Conservation (phyloP, 2,329 filamentous ascomycete genomes). For the Diatrype stigma region DNA sequence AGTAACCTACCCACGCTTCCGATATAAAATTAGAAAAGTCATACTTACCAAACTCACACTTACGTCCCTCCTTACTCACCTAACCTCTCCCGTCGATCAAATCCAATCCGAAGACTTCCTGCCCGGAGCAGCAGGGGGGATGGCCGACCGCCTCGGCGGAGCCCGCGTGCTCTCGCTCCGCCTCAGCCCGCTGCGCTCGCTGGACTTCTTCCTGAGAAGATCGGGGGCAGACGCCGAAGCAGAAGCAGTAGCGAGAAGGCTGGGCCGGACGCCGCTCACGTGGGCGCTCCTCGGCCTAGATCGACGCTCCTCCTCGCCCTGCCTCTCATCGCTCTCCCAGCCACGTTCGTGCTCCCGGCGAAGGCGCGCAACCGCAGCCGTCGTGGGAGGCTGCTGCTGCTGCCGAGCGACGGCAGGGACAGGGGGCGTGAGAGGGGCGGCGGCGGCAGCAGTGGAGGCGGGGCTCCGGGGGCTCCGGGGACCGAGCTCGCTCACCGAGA, state of each 20-base stretch:
- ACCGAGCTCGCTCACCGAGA: neutral
- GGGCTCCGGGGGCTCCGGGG: no score
- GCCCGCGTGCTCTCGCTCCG: neutral
- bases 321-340: no score
- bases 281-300: neutral
- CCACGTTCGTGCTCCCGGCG: no score
- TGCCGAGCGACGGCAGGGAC: no score
- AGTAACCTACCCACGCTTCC: no score
- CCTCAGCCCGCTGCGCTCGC: neutral
- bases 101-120: neutral
- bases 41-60: no score
- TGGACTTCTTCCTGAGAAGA: neutral
- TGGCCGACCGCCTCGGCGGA: neutral
- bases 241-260: no score
- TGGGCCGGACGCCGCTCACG: neutral
- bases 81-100: neutral
- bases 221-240: no score
- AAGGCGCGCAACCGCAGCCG: neutral
- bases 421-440: neutral
- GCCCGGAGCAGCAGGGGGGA: neutral
- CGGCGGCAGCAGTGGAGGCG: neutral
- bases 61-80: neutral
- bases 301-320: no score
- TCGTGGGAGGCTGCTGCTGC: neutral
- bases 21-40: no score